Evolutionary conservation across 148 eudicot species (phyloP).

Genomic region (Chenopodium berlandieri): DNA sequence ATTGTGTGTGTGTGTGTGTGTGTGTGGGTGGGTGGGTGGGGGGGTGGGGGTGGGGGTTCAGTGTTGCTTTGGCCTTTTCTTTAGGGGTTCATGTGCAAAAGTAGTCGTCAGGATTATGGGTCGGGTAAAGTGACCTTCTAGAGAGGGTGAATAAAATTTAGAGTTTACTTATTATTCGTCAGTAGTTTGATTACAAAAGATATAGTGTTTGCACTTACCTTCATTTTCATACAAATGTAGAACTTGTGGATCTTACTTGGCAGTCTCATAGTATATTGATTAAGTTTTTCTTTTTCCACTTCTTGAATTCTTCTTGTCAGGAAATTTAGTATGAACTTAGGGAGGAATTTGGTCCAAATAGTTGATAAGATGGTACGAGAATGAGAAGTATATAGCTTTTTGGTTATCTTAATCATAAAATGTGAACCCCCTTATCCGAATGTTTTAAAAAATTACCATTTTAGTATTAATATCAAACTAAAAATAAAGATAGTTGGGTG

Average conservation of each 20-base stretch:
- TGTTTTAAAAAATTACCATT: no score
- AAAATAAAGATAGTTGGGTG: no score
- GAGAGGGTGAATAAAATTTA: not conserved
- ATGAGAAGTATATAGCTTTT: no score
- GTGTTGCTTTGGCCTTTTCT: not conserved
- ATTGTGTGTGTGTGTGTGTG: not conserved
- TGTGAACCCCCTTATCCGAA: no score
- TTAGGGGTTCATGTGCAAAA: not conserved
- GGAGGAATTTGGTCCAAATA: no score
- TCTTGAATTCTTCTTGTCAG: not conserved
- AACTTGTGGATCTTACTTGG: not conserved
- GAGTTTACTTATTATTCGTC: not conserved
- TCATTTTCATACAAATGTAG: not conserved
- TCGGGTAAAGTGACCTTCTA: not conserved
- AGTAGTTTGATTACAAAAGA: not conserved
- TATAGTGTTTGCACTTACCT: not conserved
- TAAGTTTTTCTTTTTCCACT: not conserved
- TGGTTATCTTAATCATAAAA: no score
- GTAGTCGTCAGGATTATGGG: not conserved
- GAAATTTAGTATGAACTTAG: not conserved
- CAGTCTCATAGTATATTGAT: not conserved
- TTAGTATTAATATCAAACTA: not conserved
- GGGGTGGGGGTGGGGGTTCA: not conserved
- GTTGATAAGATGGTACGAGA: no score
- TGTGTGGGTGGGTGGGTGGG: no score